phyloP scores from a whole-genome alignment of 2,329 filamentous ascomycete species.

The Cryphonectria japonica region DNA sequence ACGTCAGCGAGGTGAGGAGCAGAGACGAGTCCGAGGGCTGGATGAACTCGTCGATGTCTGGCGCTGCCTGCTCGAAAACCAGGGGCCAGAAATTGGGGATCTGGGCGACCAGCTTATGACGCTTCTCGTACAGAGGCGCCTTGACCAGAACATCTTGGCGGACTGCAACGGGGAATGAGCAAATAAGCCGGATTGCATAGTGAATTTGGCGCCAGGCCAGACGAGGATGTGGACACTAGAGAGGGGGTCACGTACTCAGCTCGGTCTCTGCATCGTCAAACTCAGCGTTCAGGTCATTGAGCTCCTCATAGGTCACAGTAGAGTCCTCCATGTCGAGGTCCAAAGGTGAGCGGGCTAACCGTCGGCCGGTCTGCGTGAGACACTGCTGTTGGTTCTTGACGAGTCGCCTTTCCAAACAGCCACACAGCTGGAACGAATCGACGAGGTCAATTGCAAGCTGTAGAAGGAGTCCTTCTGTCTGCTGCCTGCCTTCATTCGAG shows the following conservation, averaged over 20 bases:
- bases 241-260: constrained; percentile 64
- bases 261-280: constrained; percentile 84
- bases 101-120: constrained; percentile 68
- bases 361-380: constrained; percentile 8
- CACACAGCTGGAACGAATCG: not conserved
- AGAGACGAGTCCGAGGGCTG: constrained; percentile 77
- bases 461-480: not conserved
- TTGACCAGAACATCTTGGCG: constrained; percentile 72
- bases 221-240: not conserved
- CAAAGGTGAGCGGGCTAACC: constrained; percentile 30
- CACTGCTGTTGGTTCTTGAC: not conserved
- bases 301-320: constrained; percentile 71
- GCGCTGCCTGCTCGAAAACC: constrained; percentile 84
- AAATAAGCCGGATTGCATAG: not conserved
- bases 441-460: not conserved
- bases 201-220: not conserved
- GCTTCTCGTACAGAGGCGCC: constrained; percentile 75
- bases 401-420: not conserved
- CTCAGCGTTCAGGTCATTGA: constrained; percentile 78
- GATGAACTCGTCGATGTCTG: constrained; percentile 86
- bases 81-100: constrained; percentile 95
- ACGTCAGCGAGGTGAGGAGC: constrained; percentile 69
- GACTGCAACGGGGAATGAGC: constrained; percentile 52
- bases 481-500: constrained; percentile 3
- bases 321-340: constrained; percentile 40